These are phyloP conservation scores for Penicillium steckii DNA, from an alignment of 495 filamentous ascomycete genomes.

Conservation along the genomic window DNA sequence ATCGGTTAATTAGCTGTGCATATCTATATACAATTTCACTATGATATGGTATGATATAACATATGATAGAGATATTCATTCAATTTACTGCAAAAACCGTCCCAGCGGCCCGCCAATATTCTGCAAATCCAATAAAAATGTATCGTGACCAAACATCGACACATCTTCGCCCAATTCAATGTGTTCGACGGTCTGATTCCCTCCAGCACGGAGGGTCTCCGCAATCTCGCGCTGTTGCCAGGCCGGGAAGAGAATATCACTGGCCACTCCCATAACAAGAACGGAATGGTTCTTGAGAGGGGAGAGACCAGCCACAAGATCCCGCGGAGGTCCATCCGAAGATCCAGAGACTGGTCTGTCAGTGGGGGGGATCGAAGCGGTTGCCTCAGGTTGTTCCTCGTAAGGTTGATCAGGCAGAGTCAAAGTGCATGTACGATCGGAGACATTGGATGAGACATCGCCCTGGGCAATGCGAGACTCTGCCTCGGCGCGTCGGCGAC, in stretches of 20 bases:
- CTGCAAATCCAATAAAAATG: slow-evolving; percentile 89
- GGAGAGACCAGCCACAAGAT: slow-evolving; percentile 74
- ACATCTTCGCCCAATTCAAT: slow-evolving; percentile 89
- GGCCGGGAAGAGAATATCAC: slow-evolving; percentile 94
- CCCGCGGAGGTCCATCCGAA: slow-evolving; percentile 56
- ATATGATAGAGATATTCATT: neutral
- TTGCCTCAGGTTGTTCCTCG: slow-evolving; percentile 64
- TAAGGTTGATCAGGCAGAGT: slow-evolving; percentile 84
- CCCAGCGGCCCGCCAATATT: slow-evolving; percentile 82
- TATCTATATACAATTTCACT: slow-evolving; percentile 2
- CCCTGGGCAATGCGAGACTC: slow-evolving; percentile 46
- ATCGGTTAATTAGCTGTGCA: too few relatives aligned
- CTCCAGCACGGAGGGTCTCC: slow-evolving; percentile 69
- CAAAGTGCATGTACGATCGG: slow-evolving; percentile 67
- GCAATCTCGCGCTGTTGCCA: slow-evolving; percentile 98
- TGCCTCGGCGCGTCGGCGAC: slow-evolving; percentile 47
- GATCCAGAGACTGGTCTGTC: slow-evolving; percentile 19
- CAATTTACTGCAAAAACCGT: slow-evolving; percentile 60
- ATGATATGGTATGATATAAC: too few relatives aligned
- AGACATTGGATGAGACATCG: slow-evolving; percentile 15
- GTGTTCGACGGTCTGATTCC: slow-evolving; percentile 79
- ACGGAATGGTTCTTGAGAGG: slow-evolving; percentile 71
- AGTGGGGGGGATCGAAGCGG: slow-evolving; percentile 26
- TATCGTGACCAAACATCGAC: slow-evolving; percentile 94
- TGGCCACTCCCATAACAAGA: slow-evolving; percentile 90